These are phyloP conservation scores for Clitopilus passeckerianus DNA, from an alignment of 768 basidiomycete genomes.

Conservation along the genomic window DNA sequence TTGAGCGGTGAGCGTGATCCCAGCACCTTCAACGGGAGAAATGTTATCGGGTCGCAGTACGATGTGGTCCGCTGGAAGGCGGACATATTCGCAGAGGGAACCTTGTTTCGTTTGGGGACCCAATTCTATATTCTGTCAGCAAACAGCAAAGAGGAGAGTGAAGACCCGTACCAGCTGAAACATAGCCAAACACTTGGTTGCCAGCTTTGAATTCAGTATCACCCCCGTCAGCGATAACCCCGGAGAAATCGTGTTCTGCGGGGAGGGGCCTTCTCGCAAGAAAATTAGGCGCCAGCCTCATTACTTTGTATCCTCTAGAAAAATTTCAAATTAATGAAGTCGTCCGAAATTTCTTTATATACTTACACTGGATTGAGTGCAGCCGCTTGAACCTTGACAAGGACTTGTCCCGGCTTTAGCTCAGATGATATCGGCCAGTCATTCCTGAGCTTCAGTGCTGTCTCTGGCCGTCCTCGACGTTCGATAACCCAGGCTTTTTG, in stretches of 20 bases:
- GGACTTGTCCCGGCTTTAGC: conserved; percentile 25
- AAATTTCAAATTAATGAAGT: not conserved
- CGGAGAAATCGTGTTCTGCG: conserved; percentile 61
- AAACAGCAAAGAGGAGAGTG: not conserved
- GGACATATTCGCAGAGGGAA: conserved; percentile 51
- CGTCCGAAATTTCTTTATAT: not conserved
- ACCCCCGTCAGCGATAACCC: conserved; percentile 53
- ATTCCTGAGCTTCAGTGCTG: conserved; percentile 25
- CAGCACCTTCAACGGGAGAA: conserved; percentile 53
- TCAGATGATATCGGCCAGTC: conserved; percentile 34
- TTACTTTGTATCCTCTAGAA: conserved; percentile 54
- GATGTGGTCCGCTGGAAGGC: conserved; percentile 36
- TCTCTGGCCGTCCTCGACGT: conserved; percentile 23
- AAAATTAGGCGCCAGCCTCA: conserved; percentile 42
- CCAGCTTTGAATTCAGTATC: conserved; percentile 49
- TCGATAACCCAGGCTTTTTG: conserved; percentile 36
- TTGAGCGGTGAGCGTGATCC: conserved; percentile 49
- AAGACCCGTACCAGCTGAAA: conserved; percentile 25
- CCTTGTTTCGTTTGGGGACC: conserved; percentile 42
- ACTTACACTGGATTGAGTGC: conserved; percentile 68
- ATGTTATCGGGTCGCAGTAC: conserved; percentile 43
- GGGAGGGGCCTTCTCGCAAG: conserved; percentile 38
- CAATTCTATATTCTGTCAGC: conserved; percentile 9
- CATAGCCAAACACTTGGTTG: conserved; percentile 60
- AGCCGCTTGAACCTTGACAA: conserved; percentile 32